Conservation (phyloP, 2,329 filamentous ascomycete genomes). For the Periconia macrospinosa region DNA sequence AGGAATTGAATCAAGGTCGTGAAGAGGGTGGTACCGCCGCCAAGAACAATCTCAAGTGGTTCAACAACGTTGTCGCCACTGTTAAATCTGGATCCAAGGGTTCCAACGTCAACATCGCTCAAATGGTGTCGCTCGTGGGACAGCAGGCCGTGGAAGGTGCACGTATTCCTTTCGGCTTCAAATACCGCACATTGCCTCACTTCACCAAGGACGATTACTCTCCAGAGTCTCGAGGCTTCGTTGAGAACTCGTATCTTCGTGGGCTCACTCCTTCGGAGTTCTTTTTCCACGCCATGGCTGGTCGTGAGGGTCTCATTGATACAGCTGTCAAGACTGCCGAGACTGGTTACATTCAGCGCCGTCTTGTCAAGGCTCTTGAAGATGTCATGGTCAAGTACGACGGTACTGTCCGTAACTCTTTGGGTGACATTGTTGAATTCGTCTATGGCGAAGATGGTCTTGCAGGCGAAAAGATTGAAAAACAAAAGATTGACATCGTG, state of each 20-base stretch:
- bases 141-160: slow-evolving; percentile 98
- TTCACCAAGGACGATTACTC: slow-evolving; percentile 99
- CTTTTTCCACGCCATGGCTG: slow-evolving; percentile 99
- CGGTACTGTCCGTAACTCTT: slow-evolving; percentile 92
- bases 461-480: slow-evolving; percentile 91
- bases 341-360: slow-evolving; percentile 98
- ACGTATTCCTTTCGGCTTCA: slow-evolving; percentile 98
- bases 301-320: slow-evolving; percentile 99
- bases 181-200: slow-evolving; percentile 93
- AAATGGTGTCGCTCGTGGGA: slow-evolving; percentile 97
- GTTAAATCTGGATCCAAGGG: slow-evolving; percentile 96
- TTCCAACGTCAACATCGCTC: slow-evolving; percentile 98
- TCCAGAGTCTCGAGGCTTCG: slow-evolving; percentile 93
- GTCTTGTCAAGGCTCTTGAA: slow-evolving; percentile 96
- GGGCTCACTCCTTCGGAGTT: slow-evolving; percentile 95
- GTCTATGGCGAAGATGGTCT: slow-evolving; percentile 96
- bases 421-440: slow-evolving; percentile 96
- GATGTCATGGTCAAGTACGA: slow-evolving; percentile 98
- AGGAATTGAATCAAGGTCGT: slow-evolving; percentile 91
- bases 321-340: slow-evolving; percentile 99
- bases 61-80: slow-evolving; percentile 97
- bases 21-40: slow-evolving; percentile 93
- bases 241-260: slow-evolving; percentile 97
- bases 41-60: slow-evolving; percentile 88
- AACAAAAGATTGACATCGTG: slow-evolving; percentile 86